Evolutionary conservation across 805 yeast species (phyloP), one percentile per base, ranked within the genome.

Genomic region (Yamadazyma sp.): DNA sequence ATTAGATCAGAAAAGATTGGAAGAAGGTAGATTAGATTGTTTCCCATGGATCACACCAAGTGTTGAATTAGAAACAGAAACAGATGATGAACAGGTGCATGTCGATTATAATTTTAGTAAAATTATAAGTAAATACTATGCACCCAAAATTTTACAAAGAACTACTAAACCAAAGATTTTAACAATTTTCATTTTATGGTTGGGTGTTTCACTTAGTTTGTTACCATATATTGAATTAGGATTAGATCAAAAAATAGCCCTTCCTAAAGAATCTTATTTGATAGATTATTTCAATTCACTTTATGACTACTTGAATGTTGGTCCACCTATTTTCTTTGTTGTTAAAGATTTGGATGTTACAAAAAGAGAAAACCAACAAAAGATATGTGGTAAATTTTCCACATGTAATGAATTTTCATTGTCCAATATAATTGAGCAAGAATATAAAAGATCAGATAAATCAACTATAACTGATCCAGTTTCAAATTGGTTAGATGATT

Each of bases 401-500:
- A 73, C 87, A 0, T 91, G 98, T 56, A 73, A 85, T 28, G 79
- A 82, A 46, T 78, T 65, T 47, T 91, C 97, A 0, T 54, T 91
- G 27, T 78, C 83, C 1, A 93, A 88, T 49, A 69, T 89, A 6
- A 56, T 91, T 27, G 95, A 88, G 48, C 89, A 87, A 55, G 98
- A 91, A 52, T 73, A 83, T 38, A 77, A 78, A 42, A 65, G 96
- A 23, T 68, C 81, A 0, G 63, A 74, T 2, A 48, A 65, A 8
- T 82, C 91, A 2, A 80, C 83, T 3, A 70, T 91, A 22, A 72
- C 76, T 1, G 93, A 86, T 30, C 96, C 98, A 0, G 75, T 86
- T 1, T 81, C 96, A 1, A 83, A 84, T 46, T 91, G 98, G 98
- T 64, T 89, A 33, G 98, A 91, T 59, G 97, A 93, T 53, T 91